Evolutionary conservation across 768 basidiomycete species (phyloP).

Genomic region (Boletus speciosus): DNA sequence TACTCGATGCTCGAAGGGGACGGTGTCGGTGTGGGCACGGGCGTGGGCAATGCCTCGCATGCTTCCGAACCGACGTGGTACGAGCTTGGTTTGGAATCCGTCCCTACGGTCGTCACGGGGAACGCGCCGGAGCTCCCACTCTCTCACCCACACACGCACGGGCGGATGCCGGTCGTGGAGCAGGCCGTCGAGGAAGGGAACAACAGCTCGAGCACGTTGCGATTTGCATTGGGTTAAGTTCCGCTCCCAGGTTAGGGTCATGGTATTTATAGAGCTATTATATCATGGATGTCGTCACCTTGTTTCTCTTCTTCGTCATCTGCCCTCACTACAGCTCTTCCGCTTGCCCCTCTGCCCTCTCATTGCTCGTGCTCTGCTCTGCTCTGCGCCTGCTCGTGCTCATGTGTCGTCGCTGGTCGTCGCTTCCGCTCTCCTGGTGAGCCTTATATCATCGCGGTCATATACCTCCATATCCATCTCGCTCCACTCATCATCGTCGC

Average conservation of each 20-base stretch:
- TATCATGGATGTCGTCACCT: slow-evolving; percentile 3
- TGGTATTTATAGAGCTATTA: slow-evolving; percentile 30
- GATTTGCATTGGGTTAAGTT: slow-evolving; percentile 30
- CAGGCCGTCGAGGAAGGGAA: slow-evolving; percentile 23
- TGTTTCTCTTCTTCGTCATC: not conserved
- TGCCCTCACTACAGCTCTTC: not conserved
- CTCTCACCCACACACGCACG: slow-evolving; percentile 1
- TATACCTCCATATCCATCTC: slow-evolving; percentile 1
- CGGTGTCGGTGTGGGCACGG: slow-evolving; percentile 12
- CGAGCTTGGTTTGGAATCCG: slow-evolving; percentile 26
- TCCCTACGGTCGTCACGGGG: slow-evolving; percentile 6
- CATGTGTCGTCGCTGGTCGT: slow-evolving; percentile 7
- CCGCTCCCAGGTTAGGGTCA: not conserved
- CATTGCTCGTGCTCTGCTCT: not conserved
- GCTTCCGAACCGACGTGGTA: slow-evolving; percentile 25
- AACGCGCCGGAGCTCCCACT: slow-evolving; percentile 14
- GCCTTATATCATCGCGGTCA: slow-evolving; percentile 4
- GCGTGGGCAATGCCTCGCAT: slow-evolving; percentile 2
- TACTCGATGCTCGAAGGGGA: slow-evolving; percentile 35
- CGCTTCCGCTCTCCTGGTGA: slow-evolving; percentile 9
- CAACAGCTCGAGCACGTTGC: slow-evolving; percentile 27
- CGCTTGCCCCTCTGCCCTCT: not conserved
- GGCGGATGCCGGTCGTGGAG: slow-evolving; percentile 3
- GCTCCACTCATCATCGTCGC: not conserved
- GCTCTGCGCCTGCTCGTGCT: not conserved